Evolutionary conservation across 345 rosid genomes (phyloP), one percentile per base, ranked within the genome.

Genomic region (Salix viminalis): DNA sequence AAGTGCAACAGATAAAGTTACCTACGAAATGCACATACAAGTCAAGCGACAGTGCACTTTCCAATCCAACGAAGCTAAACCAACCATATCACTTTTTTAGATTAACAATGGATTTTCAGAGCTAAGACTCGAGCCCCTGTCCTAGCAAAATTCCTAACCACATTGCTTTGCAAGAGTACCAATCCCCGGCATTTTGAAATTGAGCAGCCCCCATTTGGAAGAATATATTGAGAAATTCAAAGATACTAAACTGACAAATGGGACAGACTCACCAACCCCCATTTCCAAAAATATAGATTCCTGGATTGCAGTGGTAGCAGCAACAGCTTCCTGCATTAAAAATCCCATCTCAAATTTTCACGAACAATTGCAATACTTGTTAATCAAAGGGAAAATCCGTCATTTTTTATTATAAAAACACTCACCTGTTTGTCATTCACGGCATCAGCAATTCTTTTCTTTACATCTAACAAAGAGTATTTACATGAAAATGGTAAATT

Each of bases 241-340:
- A 37, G 50, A 2, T 9, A 58, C 64, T 58, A 4, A 64, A 14
- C 16, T 3, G 8, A 6, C 34, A 65, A 39, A 76, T 24, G 28
- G 11, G 70, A 64, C 54, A 76, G 64, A 79, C 87, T 82, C 69
- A 94, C 97, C 96, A 76, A 90, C 83, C 60, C 91, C 91, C 93
- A 90, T 92, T 87, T 92, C 93, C 88, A 84, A 85, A 79, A 91
- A 87, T 50, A 92, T 87, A 74, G 82, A 91, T 72, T 94, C 89
- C 83, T 91, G 94, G 34, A 92, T 86, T 32, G 87, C 88, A 15
- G 92, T 90, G 67, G 98, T 92, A 26, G 90, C 88, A 21, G 90
- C 93, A 74, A 91, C 96, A 72, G 97, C 91, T 87, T 94, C 97
- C 97, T 92, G 81, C 84, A 77, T 24, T 32, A 65, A 9, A 1